Evolutionary conservation across 2,329 filamentous ascomycete species (phyloP), one percentile per base, ranked within the genome.

Genomic region (Aotearoamyces nothofagi): DNA sequence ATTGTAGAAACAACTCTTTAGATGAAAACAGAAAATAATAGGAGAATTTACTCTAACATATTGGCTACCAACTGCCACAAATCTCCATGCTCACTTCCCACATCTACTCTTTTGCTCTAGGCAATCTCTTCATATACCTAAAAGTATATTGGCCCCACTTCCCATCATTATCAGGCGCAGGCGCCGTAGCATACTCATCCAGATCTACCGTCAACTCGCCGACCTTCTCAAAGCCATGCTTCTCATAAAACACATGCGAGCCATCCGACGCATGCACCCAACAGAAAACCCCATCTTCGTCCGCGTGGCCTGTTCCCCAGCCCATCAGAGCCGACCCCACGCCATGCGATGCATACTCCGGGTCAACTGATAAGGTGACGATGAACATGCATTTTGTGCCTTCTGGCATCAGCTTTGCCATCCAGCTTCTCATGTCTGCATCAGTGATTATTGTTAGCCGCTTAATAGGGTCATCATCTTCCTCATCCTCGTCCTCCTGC

Each of bases 191-290:
- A 34, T 47, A 53, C 14, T 45, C 39, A 30, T 54, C 50, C 36
- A 54, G 30, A 25, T 50, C 40, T 9, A 53, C 20, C 9, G 46
- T 43, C 10, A 53, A 38, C 9, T 26, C 39, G 5, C 45, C 44
- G 5, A 46, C 41, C 5, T 44, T 34, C 26, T 43, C 38, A 26
- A 35, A 34, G n/a, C 40, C 29, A 11, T 14, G 10, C 19, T 33
- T 33, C 24, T 33, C 27, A 22, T 50, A 54, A 31, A 47, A 36
- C n/a, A 15, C 29, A 39, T 41, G 47, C 1, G 39, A 47, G 5
- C 38, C 39, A 32, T 51, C 47, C 5, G 50, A 54, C 10, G 51
- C 47, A 32, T 53, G 49, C 26, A 51, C 51, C 51, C 51, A 54
- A 17, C 42, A 44, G 23, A 52, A 47, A 6, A 42, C 43, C 3